Base-by-base conservation (phyloP, 1,284 basidiomycete species). In the Ceratobasidium sp. region DNA sequence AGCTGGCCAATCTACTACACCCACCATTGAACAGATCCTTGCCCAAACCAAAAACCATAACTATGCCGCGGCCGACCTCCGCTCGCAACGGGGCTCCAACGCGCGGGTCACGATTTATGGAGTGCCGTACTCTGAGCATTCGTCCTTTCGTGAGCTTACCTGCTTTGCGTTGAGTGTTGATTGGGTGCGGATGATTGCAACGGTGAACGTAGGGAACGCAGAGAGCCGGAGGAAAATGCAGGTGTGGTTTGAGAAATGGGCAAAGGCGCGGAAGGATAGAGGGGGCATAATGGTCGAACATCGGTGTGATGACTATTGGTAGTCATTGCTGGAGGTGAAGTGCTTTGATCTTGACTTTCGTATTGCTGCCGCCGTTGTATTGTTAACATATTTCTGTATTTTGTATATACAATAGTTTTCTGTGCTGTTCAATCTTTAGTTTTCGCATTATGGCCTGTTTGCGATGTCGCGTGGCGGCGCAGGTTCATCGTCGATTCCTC, bases 101-200 rank as follows among this genome's bases (percentile, higher is more conserved):
- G 76, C 87, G 23, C 81, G 86, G 46, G 82, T 92, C 71, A 90
- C 91, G 82, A 85, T 98, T 71, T 95, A 90, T 78, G 91, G 94
- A 38, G 93, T 98, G 16, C 97, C 97, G 3, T 88, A 88, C 76
- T 86, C 85, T 1, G 87, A 88, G 77, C 87, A 99, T 80, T 96
- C 94, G 62, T 95, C 93, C 43, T 98, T 98, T 82, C 92, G 92
- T 77, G 96, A 98, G 81, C 85, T 96, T 78, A 98, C 94, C 26
- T 98, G 93, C 78, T 98, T 98, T 79, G 94, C 95, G 3, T 85
- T 98, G 79, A 93, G 91, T 13, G 83, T 94, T 41, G 85, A 88
- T 78, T 97, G 88, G 91, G 87, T 79, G 8, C 90, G 85, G 78
- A 96, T 98, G 85, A 96, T 98, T 76, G 94, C 97, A 4, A 98